Percentiles rank a stretch among this genome's conserved stretches.
These are phyloP conservation scores for Candida germanica DNA, from an alignment of 805 yeast species.

Conservation along the genomic window DNA sequence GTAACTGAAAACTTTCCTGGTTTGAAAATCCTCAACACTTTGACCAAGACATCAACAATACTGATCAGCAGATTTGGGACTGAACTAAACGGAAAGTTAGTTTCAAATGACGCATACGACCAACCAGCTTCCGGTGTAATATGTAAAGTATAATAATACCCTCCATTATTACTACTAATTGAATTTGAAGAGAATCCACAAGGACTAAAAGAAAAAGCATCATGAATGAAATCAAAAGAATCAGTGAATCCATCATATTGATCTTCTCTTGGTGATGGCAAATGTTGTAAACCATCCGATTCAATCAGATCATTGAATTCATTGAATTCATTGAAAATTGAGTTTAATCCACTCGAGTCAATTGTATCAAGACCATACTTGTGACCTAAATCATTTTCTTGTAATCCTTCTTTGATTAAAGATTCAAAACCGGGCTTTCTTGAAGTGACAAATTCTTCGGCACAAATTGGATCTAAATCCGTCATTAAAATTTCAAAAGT, in stretches of 20 bases:
- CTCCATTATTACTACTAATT: slow-evolving; percentile 43
- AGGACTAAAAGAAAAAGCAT: slow-evolving; percentile 88
- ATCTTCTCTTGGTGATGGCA: slow-evolving; percentile 36
- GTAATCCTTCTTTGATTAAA: slow-evolving; percentile 39
- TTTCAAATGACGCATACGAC: slow-evolving; percentile 95
- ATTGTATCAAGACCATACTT: slow-evolving; percentile 70
- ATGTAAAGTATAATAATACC: slow-evolving; percentile 74
- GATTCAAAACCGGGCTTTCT: slow-evolving; percentile 45
- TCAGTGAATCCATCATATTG: slow-evolving; percentile 1
- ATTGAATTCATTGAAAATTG: slow-evolving; percentile 38
- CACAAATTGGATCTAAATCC: slow-evolving; percentile 56
- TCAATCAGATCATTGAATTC: background rate
- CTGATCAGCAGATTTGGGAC: slow-evolving; percentile 23
- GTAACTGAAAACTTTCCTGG: slow-evolving; percentile 72
- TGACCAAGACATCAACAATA: slow-evolving; percentile 54
- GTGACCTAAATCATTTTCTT: slow-evolving; percentile 75
- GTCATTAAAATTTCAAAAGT: slow-evolving; percentile 93
- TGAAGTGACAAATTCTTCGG: slow-evolving; percentile 57
- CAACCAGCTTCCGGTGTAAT: slow-evolving; percentile 92
- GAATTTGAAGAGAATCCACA: slow-evolving; percentile 95
- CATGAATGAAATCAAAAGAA: slow-evolving; percentile 51
- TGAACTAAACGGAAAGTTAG: slow-evolving; percentile 60
- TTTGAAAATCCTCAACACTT: slow-evolving; percentile 60
- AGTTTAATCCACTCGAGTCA: slow-evolving; percentile 56
- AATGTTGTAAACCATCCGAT: slow-evolving; percentile 10